Evolutionary conservation across 345 rosid genomes (phyloP).

Genomic region (Sapria himalayana): DNA sequence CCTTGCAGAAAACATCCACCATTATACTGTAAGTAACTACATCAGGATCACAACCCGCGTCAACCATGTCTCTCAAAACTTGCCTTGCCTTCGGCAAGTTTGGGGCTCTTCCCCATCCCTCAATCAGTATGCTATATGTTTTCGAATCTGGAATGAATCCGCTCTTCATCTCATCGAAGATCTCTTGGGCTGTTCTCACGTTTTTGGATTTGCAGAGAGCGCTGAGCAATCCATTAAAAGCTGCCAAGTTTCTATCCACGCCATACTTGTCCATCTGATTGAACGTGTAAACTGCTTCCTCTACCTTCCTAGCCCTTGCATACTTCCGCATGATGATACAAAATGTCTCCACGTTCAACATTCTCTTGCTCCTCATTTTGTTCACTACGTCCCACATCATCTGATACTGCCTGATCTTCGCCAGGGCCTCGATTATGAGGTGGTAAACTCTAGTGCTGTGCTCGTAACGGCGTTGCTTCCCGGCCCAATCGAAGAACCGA

Average conservation of each 20-base stretch:
- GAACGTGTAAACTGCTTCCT: slow-evolving; percentile 63
- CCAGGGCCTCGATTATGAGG: slow-evolving; percentile 45
- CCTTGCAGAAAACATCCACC: slow-evolving; percentile 77
- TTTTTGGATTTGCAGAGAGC: slow-evolving; percentile 79
- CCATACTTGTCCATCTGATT: slow-evolving; percentile 72
- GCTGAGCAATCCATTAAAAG: slow-evolving; percentile 64
- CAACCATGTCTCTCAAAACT: slow-evolving; percentile 49
- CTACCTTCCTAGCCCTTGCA: slow-evolving; percentile 56
- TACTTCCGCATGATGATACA: slow-evolving; percentile 85
- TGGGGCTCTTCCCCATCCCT: slow-evolving; percentile 83
- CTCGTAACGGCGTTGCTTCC: slow-evolving; percentile 47
- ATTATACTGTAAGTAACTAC: slow-evolving; percentile 68
- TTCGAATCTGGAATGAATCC: slow-evolving; percentile 35
- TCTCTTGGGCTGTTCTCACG: slow-evolving; percentile 79
- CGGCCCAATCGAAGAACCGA: slow-evolving; percentile 83
- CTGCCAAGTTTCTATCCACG: slow-evolving; percentile 37
- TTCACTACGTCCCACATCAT: slow-evolving; percentile 78
- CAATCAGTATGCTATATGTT: slow-evolving; percentile 70
- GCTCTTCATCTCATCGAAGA: slow-evolving; percentile 44
- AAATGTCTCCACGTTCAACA: slow-evolving; percentile 59
- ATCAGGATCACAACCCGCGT: slow-evolving; percentile 52
- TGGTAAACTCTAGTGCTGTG: slow-evolving; percentile 60
- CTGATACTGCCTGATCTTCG: slow-evolving; percentile 70
- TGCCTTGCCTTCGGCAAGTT: slow-evolving; percentile 75
- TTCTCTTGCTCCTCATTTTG: slow-evolving; percentile 43